phyloP scores from a whole-genome alignment of 306 rosid genomes.

The Hylodesmum podocarpum region DNA sequence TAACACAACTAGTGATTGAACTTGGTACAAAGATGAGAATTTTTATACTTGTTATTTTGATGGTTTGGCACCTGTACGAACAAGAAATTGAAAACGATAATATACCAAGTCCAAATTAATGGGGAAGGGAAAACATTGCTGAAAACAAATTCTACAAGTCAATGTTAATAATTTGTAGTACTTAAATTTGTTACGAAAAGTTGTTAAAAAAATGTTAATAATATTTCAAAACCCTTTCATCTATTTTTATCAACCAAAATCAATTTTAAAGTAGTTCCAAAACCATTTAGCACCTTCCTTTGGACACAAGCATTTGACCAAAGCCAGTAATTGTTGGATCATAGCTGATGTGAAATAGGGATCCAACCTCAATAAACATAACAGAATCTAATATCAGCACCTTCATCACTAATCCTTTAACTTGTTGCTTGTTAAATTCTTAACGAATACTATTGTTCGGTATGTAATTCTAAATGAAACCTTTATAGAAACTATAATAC shows the following conservation, averaged over 20 bases:
- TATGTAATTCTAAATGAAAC: neutral
- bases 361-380: neutral
- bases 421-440: neutral
- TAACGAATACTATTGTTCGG: neutral
- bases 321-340: neutral
- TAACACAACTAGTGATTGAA: neutral
- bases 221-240: neutral
- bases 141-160: neutral
- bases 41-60: slow-evolving; percentile 20
- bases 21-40: slow-evolving; percentile 23
- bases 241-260: neutral
- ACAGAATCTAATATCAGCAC: neutral
- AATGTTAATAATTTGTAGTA: neutral
- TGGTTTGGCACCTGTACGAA: slow-evolving; percentile 27
- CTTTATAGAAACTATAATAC: neutral
- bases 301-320: neutral
- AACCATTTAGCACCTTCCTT: neutral
- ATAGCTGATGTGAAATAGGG: neutral
- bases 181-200: too few relatives aligned
- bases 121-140: neutral
- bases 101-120: slow-evolving; percentile 18
- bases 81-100: neutral
- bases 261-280: neutral
- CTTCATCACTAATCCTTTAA: neutral
- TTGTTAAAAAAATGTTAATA: too few relatives aligned